These are phyloP conservation scores for Exophiala lecanii-corni DNA, from an alignment of 2,329 filamentous ascomycete species.

Conservation along the genomic window DNA sequence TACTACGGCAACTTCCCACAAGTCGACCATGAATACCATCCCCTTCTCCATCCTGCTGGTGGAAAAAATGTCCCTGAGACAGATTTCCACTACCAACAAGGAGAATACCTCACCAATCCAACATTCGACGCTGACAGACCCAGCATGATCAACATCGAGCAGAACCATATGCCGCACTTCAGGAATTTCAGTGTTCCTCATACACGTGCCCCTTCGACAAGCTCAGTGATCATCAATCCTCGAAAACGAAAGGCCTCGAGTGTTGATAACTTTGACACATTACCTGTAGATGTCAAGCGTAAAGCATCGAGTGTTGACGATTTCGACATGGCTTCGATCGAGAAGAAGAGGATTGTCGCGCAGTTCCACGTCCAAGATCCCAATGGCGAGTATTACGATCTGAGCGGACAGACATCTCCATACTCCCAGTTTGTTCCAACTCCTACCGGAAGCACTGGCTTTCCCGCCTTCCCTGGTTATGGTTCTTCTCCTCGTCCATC, in stretches of 20 bases:
- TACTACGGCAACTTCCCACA: slow-evolving; percentile 35
- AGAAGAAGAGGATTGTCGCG: slow-evolving; percentile 45
- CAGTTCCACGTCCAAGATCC: slow-evolving; percentile 44
- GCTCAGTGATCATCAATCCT: slow-evolving; percentile 8
- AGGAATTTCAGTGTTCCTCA: slow-evolving; percentile 10
- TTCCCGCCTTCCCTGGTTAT: slow-evolving; percentile 35
- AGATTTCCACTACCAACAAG: slow-evolving; percentile 14
- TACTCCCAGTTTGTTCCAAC: slow-evolving; percentile 50
- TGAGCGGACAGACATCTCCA: slow-evolving; percentile 42
- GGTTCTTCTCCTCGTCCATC: slow-evolving; percentile 39
- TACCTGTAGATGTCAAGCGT: slow-evolving; percentile 46
- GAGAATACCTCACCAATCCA: slow-evolving; percentile 4
- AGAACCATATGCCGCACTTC: slow-evolving; percentile 4
- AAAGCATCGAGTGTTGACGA: slow-evolving; percentile 51
- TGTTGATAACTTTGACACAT: background rate
- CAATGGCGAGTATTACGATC: slow-evolving; percentile 50
- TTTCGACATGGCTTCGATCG: slow-evolving; percentile 43
- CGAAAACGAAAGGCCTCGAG: slow-evolving; percentile 21
- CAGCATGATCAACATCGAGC: slow-evolving; percentile 4
- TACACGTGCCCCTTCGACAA: slow-evolving; percentile 10
- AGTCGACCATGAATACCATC: slow-evolving; percentile 18
- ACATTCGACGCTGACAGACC: slow-evolving; percentile 8
- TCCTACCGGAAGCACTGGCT: slow-evolving; percentile 40
- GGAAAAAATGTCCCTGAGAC: slow-evolving; percentile 7
- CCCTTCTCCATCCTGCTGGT: slow-evolving; percentile 19